Evolutionary conservation across 768 basidiomycete species (phyloP).

Genomic region (Tylopilus balloui): DNA sequence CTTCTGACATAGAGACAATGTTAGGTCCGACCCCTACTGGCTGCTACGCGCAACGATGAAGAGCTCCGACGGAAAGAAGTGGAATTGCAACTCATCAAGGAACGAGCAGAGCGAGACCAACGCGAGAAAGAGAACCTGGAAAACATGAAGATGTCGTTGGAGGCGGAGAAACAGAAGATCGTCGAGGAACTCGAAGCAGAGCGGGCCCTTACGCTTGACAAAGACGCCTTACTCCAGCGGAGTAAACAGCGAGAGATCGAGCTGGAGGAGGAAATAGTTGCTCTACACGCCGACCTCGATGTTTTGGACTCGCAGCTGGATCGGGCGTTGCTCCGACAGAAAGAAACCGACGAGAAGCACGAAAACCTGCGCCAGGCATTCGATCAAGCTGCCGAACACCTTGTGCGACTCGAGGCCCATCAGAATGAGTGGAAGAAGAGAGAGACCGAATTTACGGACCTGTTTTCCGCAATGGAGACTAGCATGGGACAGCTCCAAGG

Average conservation of each 20-base stretch:
- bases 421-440: conserved; percentile 60
- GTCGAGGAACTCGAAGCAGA: conserved; percentile 82
- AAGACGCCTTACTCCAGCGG: conserved; percentile 75
- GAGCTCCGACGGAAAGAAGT: conserved; percentile 84
- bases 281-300: conserved; percentile 80
- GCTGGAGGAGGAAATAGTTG: conserved; percentile 78
- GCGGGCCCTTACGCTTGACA: conserved; percentile 72
- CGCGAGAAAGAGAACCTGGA: conserved; percentile 76
- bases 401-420: conserved; percentile 75
- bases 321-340: conserved; percentile 70
- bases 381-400: conserved; percentile 81
- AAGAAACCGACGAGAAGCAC: conserved; percentile 76
- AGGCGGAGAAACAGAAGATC: conserved; percentile 78
- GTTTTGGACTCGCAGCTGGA: conserved; percentile 83
- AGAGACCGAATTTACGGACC: conserved; percentile 60
- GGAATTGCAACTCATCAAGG: conserved; percentile 75
- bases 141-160: conserved; percentile 73
- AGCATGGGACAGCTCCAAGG: conserved; percentile 54
- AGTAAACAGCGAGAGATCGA: conserved; percentile 83
- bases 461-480: conserved; percentile 53
- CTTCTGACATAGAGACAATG: conserved; percentile 7
- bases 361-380: conserved; percentile 67
- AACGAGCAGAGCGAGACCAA: conserved; percentile 84
- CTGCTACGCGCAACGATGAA: conserved; percentile 89
- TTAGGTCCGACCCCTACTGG: conserved; percentile 88